These are phyloP conservation scores for Miscanthus sacchariflorus DNA, from an alignment of 202 grass and related monocot genomes.

Conservation along the genomic window DNA sequence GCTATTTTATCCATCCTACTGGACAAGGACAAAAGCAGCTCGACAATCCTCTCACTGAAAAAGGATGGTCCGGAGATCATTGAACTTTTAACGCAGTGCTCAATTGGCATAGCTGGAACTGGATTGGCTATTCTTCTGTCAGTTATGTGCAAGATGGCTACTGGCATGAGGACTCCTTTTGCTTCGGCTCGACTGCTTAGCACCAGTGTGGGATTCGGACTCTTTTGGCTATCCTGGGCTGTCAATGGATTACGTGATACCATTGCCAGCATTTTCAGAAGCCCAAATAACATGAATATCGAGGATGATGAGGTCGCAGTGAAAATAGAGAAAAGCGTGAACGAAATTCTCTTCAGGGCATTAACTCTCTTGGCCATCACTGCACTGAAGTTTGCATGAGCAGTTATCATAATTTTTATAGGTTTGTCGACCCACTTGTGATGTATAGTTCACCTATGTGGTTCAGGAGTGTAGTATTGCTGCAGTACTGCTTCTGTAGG, in stretches of 20 bases:
- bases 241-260: slow-evolving; percentile 80
- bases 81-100: slow-evolving; percentile 82
- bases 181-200: slow-evolving; percentile 63
- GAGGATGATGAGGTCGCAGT: slow-evolving; percentile 65
- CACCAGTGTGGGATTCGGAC: slow-evolving; percentile 77
- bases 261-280: slow-evolving; percentile 60
- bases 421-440: slow-evolving; percentile 5
- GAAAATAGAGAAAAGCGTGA: slow-evolving; percentile 64
- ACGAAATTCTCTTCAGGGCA: slow-evolving; percentile 73
- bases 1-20: slow-evolving; percentile 79
- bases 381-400: slow-evolving; percentile 72
- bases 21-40: slow-evolving; percentile 60
- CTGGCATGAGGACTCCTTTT: slow-evolving; percentile 52
- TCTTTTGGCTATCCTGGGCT: slow-evolving; percentile 90
- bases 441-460: slow-evolving; percentile 37
- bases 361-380: slow-evolving; percentile 64
- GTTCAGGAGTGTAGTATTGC: slow-evolving; percentile 35
- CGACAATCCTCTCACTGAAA: slow-evolving; percentile 63
- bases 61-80: slow-evolving; percentile 73
- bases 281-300: slow-evolving; percentile 51
- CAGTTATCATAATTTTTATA: background rate
- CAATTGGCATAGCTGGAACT: slow-evolving; percentile 88
- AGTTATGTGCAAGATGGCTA: slow-evolving; percentile 73
- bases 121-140: slow-evolving; percentile 90
- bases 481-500: slow-evolving; percentile 44